phyloP scores from a whole-genome alignment of 495 filamentous ascomycete species.

The Pyrenula massariospora region DNA sequence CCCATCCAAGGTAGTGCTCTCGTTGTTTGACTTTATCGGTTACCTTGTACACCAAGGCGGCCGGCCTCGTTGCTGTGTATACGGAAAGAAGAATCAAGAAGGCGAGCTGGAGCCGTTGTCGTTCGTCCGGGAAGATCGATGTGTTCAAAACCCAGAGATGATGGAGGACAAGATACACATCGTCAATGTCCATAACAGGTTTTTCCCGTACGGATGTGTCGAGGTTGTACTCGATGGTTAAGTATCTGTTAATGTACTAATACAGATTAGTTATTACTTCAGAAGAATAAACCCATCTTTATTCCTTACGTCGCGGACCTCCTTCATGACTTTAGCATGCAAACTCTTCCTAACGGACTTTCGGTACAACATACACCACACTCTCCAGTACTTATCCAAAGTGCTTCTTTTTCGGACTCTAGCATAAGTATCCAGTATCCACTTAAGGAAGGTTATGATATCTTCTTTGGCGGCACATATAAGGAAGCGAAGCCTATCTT shows the following conservation, averaged over 20 bases:
- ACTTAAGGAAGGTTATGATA: constrained; percentile 4
- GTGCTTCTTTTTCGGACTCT: constrained; percentile 6
- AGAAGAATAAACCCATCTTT: background rate
- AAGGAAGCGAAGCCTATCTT: constrained; percentile 4
- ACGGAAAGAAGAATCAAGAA: constrained; percentile 7
- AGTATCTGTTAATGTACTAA: constrained; percentile 7
- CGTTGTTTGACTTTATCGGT: constrained; percentile 2
- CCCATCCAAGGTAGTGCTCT: constrained; percentile 1
- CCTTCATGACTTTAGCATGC: constrained; percentile 3
- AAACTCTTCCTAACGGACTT: constrained; percentile 4
- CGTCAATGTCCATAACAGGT: constrained; percentile 8
- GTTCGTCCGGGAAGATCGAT: constrained; percentile 4
- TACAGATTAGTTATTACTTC: background rate
- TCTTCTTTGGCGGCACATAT: constrained; percentile 1
- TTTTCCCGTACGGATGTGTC: constrained; percentile 7
- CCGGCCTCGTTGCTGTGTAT: constrained; percentile 6
- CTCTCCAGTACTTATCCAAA: constrained; percentile 3
- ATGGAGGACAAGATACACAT: constrained; percentile 8
- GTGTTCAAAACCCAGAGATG: constrained; percentile 6
- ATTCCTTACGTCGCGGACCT: constrained; percentile 4
- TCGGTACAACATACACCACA: constrained; percentile 8
- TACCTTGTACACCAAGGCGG: constrained; percentile 5
- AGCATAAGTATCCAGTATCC: constrained; percentile 4
- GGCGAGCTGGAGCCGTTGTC: constrained; percentile 7
- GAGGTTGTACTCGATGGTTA: constrained; percentile 6